A percentile compares a stretch with the other conserved stretches of the same genome.
phyloP scores from a whole-genome alignment of 441 rosid species.

The Euphorbia schlechtendalii region DNA sequence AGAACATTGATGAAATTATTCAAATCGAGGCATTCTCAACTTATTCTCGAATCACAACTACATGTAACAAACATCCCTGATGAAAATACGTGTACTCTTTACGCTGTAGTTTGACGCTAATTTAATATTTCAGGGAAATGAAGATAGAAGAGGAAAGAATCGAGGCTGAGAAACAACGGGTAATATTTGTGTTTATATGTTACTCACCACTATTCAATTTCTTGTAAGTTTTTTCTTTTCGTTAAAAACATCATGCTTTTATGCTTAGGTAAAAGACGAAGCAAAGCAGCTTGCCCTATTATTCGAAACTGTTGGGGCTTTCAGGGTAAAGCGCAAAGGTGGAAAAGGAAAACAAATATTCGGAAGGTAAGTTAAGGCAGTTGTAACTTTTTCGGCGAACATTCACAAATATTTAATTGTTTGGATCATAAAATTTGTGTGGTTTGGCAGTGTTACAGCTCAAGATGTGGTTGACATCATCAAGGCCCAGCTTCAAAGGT shows the following conservation, averaged over 20 bases:
- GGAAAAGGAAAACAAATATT: conserved; percentile 82
- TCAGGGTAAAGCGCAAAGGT: conserved; percentile 90
- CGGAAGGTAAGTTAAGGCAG: conserved; percentile 55
- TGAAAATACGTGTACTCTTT: not conserved
- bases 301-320: conserved; percentile 82
- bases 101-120: not conserved
- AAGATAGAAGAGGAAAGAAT: conserved; percentile 72
- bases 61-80: not conserved
- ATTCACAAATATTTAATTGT: not conserved
- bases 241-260: conserved; percentile 2
- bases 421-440: conserved; percentile 15
- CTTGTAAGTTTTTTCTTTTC: not conserved
- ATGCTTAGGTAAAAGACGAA: conserved; percentile 80
- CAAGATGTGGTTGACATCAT: conserved; percentile 90
- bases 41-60: too few species aligned
- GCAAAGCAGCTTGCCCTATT: conserved; percentile 69
- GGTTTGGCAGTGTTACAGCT: conserved; percentile 66
- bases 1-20: conserved; percentile 1
- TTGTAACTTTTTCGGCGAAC: conserved; percentile 1
- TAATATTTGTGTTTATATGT: conserved; percentile 28
- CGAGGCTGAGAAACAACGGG: conserved; percentile 86
- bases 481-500: conserved; percentile 90
- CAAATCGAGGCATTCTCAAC: not conserved
- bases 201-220: not conserved
- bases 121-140: conserved; percentile 53